Percentiles rank a stretch among this genome's conserved stretches.
Evolutionary conservation across 2,329 filamentous ascomycete genomes (phyloP).

Genomic region (Diaporthe helianthi): DNA sequence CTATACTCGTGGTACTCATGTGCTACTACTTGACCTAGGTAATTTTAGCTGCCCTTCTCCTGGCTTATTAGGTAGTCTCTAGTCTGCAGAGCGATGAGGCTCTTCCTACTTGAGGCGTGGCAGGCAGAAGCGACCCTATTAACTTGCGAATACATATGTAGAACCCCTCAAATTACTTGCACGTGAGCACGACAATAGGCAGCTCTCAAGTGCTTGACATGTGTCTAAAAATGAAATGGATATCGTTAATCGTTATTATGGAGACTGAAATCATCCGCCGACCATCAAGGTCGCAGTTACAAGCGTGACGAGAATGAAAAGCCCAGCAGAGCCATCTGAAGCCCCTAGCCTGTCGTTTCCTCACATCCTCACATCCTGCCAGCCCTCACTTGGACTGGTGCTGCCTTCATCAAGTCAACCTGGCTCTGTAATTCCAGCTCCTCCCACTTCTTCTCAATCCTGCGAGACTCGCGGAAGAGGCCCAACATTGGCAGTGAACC

Average conservation of each 20-base stretch:
- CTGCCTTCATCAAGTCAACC: conserved; percentile 16
- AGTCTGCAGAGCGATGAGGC: no score
- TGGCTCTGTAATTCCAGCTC: conserved; percentile 32
- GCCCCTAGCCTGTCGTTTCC: neutral
- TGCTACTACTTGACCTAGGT: no score
- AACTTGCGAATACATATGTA: no score
- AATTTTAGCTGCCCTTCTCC: no score
- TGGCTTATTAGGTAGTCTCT: no score
- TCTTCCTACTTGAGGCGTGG: no score
- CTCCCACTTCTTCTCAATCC: conserved; percentile 25
- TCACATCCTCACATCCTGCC: neutral
- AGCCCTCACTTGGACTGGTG: neutral
- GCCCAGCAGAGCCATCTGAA: neutral
- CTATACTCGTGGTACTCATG: no score
- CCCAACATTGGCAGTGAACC: conserved; percentile 33
- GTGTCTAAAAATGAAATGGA: neutral
- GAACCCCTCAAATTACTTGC: no score
- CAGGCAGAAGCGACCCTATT: no score
- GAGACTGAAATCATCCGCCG: conserved; percentile 7
- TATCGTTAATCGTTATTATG: conserved; percentile 18
- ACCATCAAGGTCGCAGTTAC: conserved; percentile 22
- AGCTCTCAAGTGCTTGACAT: neutral
- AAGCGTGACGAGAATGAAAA: neutral
- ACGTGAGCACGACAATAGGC: no score
- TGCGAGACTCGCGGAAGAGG: neutral